phyloP scores from a whole-genome alignment of 306 rosid genomes.

The Leucaena leucocephala region DNA sequence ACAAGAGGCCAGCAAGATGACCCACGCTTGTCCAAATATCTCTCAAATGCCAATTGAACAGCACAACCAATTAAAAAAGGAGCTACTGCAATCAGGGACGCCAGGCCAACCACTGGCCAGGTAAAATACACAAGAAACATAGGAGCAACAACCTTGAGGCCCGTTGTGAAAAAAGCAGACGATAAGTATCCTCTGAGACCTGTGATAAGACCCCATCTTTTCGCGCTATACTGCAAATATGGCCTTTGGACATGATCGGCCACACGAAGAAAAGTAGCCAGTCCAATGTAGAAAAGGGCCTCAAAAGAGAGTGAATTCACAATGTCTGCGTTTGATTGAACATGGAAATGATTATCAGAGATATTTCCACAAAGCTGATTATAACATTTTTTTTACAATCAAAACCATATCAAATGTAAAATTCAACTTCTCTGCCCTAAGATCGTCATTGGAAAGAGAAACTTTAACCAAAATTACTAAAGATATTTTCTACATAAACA shows the following conservation, averaged over 20 bases:
- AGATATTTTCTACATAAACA: neutral
- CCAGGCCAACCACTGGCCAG: constrained; percentile 69
- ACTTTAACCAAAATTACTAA: neutral
- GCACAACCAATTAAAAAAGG: constrained; percentile 70
- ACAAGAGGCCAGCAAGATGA: constrained; percentile 91
- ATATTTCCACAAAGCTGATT: neutral
- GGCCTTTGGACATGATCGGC: constrained; percentile 85
- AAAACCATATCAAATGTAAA: neutral
- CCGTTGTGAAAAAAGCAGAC: constrained; percentile 61
- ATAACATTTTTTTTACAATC: constrained; percentile 3
- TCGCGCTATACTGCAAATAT: constrained; percentile 80
- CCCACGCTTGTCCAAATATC: constrained; percentile 42
- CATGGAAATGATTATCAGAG: constrained; percentile 28
- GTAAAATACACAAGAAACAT: constrained; percentile 52
- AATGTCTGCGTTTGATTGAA: constrained; percentile 58
- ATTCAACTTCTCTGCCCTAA: neutral
- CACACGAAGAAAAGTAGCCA: constrained; percentile 65
- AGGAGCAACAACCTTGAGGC: constrained; percentile 75
- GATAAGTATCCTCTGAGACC: constrained; percentile 85
- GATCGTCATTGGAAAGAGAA: neutral
- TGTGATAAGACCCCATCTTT: constrained; percentile 94
- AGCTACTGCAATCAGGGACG: constrained; percentile 56
- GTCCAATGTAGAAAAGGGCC: constrained; percentile 69
- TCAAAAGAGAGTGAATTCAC: constrained; percentile 60
- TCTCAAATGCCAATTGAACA: constrained; percentile 72